Base-by-base conservation (phyloP, 1,284 basidiomycete genomes). In the Pseudozyma tsukubaensis region DNA sequence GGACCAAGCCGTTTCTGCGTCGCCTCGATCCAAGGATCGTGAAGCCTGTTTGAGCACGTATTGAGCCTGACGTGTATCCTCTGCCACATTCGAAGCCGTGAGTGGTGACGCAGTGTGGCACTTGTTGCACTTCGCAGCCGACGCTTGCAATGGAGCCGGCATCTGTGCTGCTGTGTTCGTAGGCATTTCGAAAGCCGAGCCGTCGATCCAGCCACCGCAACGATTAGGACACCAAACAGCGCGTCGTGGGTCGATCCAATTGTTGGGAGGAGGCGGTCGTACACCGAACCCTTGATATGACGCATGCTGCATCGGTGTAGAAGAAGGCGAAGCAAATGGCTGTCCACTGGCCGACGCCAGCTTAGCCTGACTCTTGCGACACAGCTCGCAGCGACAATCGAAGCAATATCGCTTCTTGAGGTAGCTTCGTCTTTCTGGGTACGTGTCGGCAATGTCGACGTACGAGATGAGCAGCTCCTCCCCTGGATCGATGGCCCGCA, bases 371-470 rank as follows among this genome's bases (percentile, higher is more conserved):
- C 50, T 64, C 43, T 50, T 62, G 42, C 62, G 93, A 94, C 3
- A 92, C 82, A 16, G 73, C 37, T 55, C 48, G 80, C 95, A 98
- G 10, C 78, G 77, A 81, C 96, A 98, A 2, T 82, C 85, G 80
- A 98, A 97, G 72, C 89, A 88, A 84, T 98, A 97, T 0, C 91
- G 90, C 74, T 91, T 89, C 53, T 86, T 82, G 19, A 83, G 96
- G 86, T 7, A 89, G 86, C 89, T 90, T 34, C 94, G 88, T 24
- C 88, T 85, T 0, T 83, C 69, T 8, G 85, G 85, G 0, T 92
- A 67, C 48, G 91, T 13, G 92, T 87, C 1, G 90, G 92, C 2
- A 12, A 91, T 89, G 83, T 98, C 96, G 50, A 97, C 88, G 78
- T 98, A 98, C 13, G 92, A 88, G 1, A 91, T 94, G n/a, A 70